phyloP scores from a whole-genome alignment of 73 alveolate genomes.

The Paramecium caudatum region DNA sequence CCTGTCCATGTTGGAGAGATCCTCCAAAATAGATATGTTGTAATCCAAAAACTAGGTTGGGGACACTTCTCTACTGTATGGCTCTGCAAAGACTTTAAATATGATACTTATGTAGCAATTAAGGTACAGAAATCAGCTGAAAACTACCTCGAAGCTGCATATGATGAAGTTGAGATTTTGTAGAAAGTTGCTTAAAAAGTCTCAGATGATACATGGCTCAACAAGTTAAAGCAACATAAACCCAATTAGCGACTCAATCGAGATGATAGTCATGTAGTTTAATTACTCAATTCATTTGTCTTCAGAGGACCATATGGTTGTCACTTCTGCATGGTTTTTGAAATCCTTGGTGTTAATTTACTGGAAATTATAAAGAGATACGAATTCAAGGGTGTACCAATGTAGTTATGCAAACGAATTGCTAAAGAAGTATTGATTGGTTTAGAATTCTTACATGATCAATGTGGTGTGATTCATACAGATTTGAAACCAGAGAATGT shows the following conservation, averaged over 20 bases:
- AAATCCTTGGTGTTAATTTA: slow-evolving; percentile 90
- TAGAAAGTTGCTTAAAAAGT: slow-evolving; percentile 75
- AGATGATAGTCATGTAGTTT: slow-evolving; percentile 92
- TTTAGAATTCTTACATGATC: slow-evolving; percentile 72
- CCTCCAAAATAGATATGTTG: slow-evolving; percentile 89
- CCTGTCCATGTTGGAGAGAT: slow-evolving; percentile 96
- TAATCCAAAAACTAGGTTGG: slow-evolving; percentile 94
- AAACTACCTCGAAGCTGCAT: slow-evolving; percentile 89
- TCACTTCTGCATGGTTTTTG: slow-evolving; percentile 94
- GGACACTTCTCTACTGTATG: slow-evolving; percentile 95
- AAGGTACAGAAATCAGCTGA: slow-evolving; percentile 92
- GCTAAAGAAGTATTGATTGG: slow-evolving; percentile 90
- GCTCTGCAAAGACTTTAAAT: slow-evolving; percentile 92
- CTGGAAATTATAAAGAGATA: slow-evolving; percentile 88
- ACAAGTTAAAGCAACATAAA: slow-evolving; percentile 64
- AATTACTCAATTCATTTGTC: slow-evolving; percentile 91
- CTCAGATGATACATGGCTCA: slow-evolving; percentile 83
- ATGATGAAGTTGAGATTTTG: slow-evolving; percentile 83
- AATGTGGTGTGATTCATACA: slow-evolving; percentile 96
- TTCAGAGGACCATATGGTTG: slow-evolving; percentile 94
- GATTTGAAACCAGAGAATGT: slow-evolving; percentile 84
- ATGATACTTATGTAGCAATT: slow-evolving; percentile 91
- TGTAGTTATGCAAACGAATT: slow-evolving; percentile 85
- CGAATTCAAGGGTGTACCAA: slow-evolving; percentile 90
- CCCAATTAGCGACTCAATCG: slow-evolving; percentile 74